phyloP scores from a whole-genome alignment of 805 yeast genomes.

The Saccharomyces cerevisiae region DNA sequence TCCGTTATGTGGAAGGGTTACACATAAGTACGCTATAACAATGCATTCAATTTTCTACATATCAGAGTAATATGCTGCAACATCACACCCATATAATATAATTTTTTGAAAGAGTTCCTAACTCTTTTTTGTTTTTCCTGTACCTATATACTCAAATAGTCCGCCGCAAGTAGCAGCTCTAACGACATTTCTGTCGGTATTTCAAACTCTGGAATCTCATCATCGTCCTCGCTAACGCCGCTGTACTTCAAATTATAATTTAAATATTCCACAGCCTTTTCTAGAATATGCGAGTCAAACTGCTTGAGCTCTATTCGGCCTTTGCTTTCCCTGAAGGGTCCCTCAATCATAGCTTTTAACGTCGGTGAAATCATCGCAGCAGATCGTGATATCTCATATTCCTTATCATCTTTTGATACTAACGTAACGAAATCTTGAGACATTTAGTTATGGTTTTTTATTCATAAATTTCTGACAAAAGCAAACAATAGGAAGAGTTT shows the following conservation, averaged over 20 bases:
- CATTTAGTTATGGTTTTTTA: neutral
- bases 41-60: neutral
- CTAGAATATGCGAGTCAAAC: conserved; percentile 62
- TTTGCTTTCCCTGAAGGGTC: conserved; percentile 51
- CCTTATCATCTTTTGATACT: conserved; percentile 64
- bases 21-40: neutral
- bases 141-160: conserved; percentile 40
- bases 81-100: neutral
- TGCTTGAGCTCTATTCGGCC: conserved; percentile 50
- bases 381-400: conserved; percentile 53
- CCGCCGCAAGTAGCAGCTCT: conserved; percentile 88
- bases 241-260: conserved; percentile 66
- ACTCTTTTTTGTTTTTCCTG: conserved; percentile 4
- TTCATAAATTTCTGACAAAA: too few relatives aligned
- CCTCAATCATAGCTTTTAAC: conserved; percentile 47
- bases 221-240: conserved; percentile 35
- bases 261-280: conserved; percentile 77
- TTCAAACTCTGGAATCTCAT: conserved; percentile 69
- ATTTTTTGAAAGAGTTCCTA: neutral
- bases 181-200: conserved; percentile 91
- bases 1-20: neutral
- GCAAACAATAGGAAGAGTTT: too few relatives aligned
- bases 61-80: neutral
- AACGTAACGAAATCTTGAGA: conserved; percentile 41
- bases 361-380: conserved; percentile 73